Percentiles rank a stretch among this genome's conserved stretches.
These are phyloP conservation scores for Leccinum sublutescens DNA, from an alignment of 768 basidiomycete species.

Conservation along the genomic window DNA sequence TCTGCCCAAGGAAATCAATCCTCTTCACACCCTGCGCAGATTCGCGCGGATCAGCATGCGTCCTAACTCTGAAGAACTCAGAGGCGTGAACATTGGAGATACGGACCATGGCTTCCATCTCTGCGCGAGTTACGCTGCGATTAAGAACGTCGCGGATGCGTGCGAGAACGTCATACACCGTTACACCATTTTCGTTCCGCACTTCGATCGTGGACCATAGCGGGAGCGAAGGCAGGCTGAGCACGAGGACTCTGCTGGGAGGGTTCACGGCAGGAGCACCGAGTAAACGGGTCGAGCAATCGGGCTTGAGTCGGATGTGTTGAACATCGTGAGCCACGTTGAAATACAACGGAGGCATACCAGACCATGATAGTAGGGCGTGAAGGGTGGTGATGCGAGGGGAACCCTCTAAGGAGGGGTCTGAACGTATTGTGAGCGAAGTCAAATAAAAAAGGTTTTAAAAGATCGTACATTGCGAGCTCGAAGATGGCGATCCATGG, in stretches of 20 bases:
- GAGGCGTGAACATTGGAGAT: conserved; percentile 18
- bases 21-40: conserved; percentile 39
- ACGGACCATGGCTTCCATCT: conserved; percentile 28
- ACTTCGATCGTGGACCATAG: conserved; percentile 32
- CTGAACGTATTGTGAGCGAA: conserved; percentile 10
- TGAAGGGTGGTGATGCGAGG: conserved; percentile 23
- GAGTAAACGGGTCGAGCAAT: conserved; percentile 18
- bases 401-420: conserved; percentile 12
- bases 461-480: conserved; percentile 18
- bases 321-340: conserved; percentile 28
- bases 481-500: conserved; percentile 18
- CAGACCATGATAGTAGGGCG: conserved; percentile 25
- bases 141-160: conserved; percentile 29
- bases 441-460: background rate
- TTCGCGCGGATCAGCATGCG: conserved; percentile 33
- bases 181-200: conserved; percentile 27
- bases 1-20: conserved; percentile 38
- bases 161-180: conserved; percentile 27
- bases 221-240: conserved; percentile 25
- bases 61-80: conserved; percentile 31
- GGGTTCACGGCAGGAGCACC: conserved; percentile 26
- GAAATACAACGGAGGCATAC: conserved; percentile 19
- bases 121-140: conserved; percentile 23
- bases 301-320: conserved; percentile 19
- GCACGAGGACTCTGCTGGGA: conserved; percentile 10